Percentiles rank a stretch among this genome's conserved stretches.
Conservation (phyloP, 2,329 filamentous ascomycete genomes). For the Fusarium virguliforme region DNA sequence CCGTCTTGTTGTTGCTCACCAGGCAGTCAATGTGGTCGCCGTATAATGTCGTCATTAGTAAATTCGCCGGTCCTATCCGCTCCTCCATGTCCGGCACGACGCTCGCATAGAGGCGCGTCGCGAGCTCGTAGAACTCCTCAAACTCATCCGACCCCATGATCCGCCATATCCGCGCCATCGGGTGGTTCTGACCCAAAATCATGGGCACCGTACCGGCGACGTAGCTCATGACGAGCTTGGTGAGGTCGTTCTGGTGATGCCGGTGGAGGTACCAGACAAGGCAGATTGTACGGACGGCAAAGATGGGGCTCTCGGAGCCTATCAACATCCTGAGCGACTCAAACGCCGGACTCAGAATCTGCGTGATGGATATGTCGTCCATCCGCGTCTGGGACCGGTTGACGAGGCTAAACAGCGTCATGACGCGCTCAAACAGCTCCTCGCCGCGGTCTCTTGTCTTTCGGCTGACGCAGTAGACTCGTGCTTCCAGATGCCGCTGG, state of each 20-base stretch:
- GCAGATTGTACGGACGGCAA: conserved; percentile 54
- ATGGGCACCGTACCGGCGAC: conserved; percentile 52
- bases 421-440: conserved; percentile 56
- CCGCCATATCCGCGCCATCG: conserved; percentile 54
- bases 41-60: conserved; percentile 54
- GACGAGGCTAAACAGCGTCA: conserved; percentile 55
- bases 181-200: conserved; percentile 52
- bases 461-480: conserved; percentile 51
- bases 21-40: conserved; percentile 57
- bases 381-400: conserved; percentile 55
- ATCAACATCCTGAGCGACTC: conserved; percentile 57
- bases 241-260: conserved; percentile 55
- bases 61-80: conserved; percentile 54
- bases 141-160: conserved; percentile 53
- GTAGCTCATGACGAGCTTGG: conserved; percentile 54
- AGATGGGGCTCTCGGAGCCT: conserved; percentile 54
- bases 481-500: conserved; percentile 50
- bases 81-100: conserved; percentile 54
- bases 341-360: conserved; percentile 55
- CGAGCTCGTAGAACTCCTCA: conserved; percentile 55
- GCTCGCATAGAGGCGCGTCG: conserved; percentile 52
- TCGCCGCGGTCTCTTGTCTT: conserved; percentile 52
- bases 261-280: conserved; percentile 57
- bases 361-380: conserved; percentile 53
- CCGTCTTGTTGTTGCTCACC: conserved; percentile 47